These are phyloP conservation scores for Xylaria nigripes DNA, from an alignment of 495 filamentous ascomycete genomes.

Conservation along the genomic window DNA sequence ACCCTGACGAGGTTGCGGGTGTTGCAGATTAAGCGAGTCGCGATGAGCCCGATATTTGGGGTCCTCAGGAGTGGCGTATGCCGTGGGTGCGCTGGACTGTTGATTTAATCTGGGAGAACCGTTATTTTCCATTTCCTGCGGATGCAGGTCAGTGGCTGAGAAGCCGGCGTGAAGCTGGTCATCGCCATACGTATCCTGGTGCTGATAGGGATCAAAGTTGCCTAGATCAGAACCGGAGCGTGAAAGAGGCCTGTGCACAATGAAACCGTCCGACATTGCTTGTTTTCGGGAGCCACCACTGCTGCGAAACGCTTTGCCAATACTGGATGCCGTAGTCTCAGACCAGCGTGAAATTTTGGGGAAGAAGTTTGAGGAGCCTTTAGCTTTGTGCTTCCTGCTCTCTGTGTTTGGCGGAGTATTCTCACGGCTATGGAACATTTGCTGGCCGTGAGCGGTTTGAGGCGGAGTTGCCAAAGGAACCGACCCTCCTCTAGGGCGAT, in stretches of 20 bases:
- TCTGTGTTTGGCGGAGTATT: constrained; percentile 70
- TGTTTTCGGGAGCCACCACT: constrained; percentile 41
- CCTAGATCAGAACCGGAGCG: constrained; percentile 66
- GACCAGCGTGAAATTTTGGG: constrained; percentile 96
- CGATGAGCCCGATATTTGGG: constrained; percentile 89
- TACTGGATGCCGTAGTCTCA: constrained; percentile 77
- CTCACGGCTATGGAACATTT: constrained; percentile 51
- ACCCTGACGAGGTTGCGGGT: constrained; percentile 81
- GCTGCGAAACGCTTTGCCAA: constrained; percentile 42
- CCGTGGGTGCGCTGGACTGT: constrained; percentile 24
- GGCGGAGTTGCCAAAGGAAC: constrained; percentile 67
- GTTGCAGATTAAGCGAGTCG: constrained; percentile 78
- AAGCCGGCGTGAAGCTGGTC: constrained; percentile 66
- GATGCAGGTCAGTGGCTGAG: constrained; percentile 41
- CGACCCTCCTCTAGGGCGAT: constrained; percentile 49
- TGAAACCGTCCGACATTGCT: constrained; percentile 33
- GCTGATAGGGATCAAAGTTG: constrained; percentile 55
- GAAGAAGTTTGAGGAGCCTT: constrained; percentile 75
- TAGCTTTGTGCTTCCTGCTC: constrained; percentile 83
- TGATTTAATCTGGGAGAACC: constrained; percentile 13
- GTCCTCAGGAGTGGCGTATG: constrained; percentile 57
- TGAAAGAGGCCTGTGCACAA: constrained; percentile 42
- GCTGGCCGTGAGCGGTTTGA: constrained; percentile 28
- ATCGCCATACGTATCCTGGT: constrained; percentile 56
- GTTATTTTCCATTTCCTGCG: constrained; percentile 12